phyloP scores from a whole-genome alignment of 345 rosid species.

The Eucalyptus curtisii region DNA sequence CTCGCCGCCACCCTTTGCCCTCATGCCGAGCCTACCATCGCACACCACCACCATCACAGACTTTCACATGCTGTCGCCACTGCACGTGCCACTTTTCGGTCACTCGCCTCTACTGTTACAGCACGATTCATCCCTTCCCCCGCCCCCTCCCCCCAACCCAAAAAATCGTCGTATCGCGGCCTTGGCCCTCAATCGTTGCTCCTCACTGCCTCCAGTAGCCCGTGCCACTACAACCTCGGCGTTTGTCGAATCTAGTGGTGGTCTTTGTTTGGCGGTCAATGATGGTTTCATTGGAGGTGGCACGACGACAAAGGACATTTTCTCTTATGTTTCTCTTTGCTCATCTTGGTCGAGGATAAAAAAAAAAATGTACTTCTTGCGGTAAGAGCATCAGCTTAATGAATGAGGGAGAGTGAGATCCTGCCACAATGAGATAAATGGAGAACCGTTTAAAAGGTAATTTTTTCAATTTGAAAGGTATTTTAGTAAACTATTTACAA shows the following conservation, averaged over 20 bases:
- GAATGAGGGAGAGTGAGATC: not conserved
- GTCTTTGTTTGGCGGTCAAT: not conserved
- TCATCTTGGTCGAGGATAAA: not conserved
- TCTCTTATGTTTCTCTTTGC: not conserved
- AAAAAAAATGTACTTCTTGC: not conserved
- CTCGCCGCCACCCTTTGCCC: not conserved
- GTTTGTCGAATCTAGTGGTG: not conserved
- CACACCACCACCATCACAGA: not conserved
- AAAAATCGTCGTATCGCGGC: not conserved
- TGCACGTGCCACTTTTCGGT: not conserved
- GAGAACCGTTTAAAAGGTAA: not conserved
- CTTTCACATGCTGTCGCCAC: not conserved
- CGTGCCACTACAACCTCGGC: not conserved
- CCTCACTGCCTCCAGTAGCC: not conserved
- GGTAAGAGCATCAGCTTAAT: not conserved
- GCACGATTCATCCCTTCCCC: not conserved
- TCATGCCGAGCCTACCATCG: not conserved
- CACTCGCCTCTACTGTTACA: not conserved
- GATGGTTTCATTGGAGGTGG: not conserved
- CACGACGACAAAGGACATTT: not conserved
- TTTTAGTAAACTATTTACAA: not conserved
- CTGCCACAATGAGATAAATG: not conserved
- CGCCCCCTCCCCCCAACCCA: too few species aligned
- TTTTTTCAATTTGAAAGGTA: not conserved
- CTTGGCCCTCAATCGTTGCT: not conserved